A percentile compares a stretch with the other conserved stretches of the same genome.
Conservation (phyloP, 2,329 filamentous ascomycete species). For the Pseudomassariella vexata region DNA sequence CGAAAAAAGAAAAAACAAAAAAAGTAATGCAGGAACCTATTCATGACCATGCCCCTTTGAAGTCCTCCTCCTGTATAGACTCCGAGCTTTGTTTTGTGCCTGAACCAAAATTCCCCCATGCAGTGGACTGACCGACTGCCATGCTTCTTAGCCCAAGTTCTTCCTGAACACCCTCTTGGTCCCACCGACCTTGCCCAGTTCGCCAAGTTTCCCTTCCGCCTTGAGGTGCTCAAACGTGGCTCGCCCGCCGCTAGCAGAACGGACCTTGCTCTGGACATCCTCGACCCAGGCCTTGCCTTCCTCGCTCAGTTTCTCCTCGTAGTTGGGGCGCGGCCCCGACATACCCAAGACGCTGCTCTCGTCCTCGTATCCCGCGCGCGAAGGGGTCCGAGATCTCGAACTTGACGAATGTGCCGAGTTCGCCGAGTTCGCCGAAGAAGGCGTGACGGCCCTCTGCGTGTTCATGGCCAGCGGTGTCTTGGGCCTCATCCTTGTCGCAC, state of each 20-base stretch:
- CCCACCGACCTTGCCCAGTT: slow-evolving; percentile 65
- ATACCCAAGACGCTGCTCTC: slow-evolving; percentile 61
- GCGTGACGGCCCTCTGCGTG: slow-evolving; percentile 30
- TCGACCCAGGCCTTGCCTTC: slow-evolving; percentile 78
- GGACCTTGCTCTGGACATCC: slow-evolving; percentile 74
- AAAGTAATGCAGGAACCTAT: too few species aligned
- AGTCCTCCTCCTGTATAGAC: too few species aligned
- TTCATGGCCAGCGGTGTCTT: slow-evolving; percentile 36
- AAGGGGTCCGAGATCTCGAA: slow-evolving; percentile 32
- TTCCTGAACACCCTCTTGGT: slow-evolving; percentile 67
- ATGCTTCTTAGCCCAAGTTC: too few species aligned
- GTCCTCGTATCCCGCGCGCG: slow-evolving; percentile 31
- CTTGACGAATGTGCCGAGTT: slow-evolving; percentile 48
- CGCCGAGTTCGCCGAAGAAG: slow-evolving; percentile 37
- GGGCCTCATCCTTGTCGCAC: slow-evolving; percentile 25
- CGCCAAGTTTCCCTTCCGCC: slow-evolving; percentile 60
- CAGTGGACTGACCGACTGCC: too few species aligned
- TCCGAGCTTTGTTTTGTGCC: too few species aligned
- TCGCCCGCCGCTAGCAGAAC: slow-evolving; percentile 61
- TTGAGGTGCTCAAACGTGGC: too few species aligned
- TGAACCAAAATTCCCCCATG: too few species aligned
- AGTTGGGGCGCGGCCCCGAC: slow-evolving; percentile 62
- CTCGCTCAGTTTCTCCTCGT: slow-evolving; percentile 60
- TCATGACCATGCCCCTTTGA: too few species aligned
- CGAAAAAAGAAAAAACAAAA: too few species aligned